A percentile compares a stretch with the other conserved stretches of the same genome.
Conservation (phyloP, 2,329 filamentous ascomycete species). For the Aureobasidium sp. region DNA sequence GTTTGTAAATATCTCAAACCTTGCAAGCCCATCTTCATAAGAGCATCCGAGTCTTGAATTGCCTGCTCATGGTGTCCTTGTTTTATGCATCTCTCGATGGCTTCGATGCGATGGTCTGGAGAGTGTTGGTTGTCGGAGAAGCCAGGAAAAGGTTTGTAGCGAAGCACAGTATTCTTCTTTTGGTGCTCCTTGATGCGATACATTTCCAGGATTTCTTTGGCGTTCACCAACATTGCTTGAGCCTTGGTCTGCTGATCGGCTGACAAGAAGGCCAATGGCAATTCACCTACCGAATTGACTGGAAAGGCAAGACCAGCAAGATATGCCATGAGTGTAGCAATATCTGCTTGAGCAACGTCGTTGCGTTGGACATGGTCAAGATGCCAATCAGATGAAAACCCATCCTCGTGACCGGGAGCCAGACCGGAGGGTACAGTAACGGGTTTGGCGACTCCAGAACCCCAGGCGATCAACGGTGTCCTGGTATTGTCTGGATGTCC, state of each 20-base stretch:
- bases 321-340: conserved; percentile 93
- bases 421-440: conserved; percentile 44
- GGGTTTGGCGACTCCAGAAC: conserved; percentile 77
- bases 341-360: conserved; percentile 87
- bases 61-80: conserved; percentile 61
- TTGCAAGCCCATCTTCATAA: conserved; percentile 69
- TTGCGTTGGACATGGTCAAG: conserved; percentile 72
- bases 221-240: conserved; percentile 73
- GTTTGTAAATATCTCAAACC: conserved; percentile 92
- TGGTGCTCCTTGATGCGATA: conserved; percentile 86
- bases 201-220: conserved; percentile 84
- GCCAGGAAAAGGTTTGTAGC: conserved; percentile 65
- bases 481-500: conserved; percentile 95
- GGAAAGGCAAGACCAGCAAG: conserved; percentile 81
- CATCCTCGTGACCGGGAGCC: conserved; percentile 77
- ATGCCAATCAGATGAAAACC: conserved; percentile 80
- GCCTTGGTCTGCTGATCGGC: conserved; percentile 69
- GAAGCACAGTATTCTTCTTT: conserved; percentile 66
- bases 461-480: conserved; percentile 88
- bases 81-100: conserved; percentile 60
- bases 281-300: conserved; percentile 89
- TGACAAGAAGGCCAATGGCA: conserved; percentile 75
- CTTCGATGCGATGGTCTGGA: conserved; percentile 56
- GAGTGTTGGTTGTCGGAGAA: conserved; percentile 56
- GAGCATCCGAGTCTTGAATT: conserved; percentile 64